These are phyloP conservation scores for Eucalyptus microcorys DNA, from an alignment of 345 rosid species.

Conservation along the genomic window DNA sequence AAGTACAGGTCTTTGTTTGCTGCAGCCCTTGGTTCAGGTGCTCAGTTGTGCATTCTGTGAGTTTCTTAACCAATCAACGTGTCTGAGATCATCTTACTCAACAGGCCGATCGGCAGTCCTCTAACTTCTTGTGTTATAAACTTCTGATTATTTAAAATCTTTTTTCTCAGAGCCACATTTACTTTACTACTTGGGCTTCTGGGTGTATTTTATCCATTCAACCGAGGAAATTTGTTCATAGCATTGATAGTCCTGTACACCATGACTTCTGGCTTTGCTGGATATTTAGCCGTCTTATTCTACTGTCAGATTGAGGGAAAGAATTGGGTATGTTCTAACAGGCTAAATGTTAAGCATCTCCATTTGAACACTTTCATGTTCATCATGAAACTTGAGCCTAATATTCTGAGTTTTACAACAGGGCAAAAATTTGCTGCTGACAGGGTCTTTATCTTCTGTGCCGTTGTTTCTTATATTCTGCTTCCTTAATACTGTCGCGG, in stretches of 20 bases:
- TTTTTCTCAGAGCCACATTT: constrained; percentile 42
- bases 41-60: constrained; percentile 77
- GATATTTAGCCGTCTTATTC: constrained; percentile 67
- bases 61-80: neutral
- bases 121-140: neutral
- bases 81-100: neutral
- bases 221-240: constrained; percentile 77
- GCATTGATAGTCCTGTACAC: constrained; percentile 76
- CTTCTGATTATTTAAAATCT: neutral
- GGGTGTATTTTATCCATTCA: constrained; percentile 85
- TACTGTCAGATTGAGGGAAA: constrained; percentile 84
- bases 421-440: constrained; percentile 69
- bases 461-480: constrained; percentile 75
- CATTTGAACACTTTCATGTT: neutral
- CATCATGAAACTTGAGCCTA: neutral
- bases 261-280: constrained; percentile 79
- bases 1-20: constrained; percentile 60
- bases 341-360: neutral
- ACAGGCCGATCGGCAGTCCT: neutral
- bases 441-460: constrained; percentile 74
- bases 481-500: constrained; percentile 73
- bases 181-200: constrained; percentile 74
- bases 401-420: constrained; percentile 3
- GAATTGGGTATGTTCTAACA: constrained; percentile 54
- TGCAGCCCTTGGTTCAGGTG: constrained; percentile 71